Conservation (phyloP, 345 rosid species). For the Microcos paniculata region DNA sequence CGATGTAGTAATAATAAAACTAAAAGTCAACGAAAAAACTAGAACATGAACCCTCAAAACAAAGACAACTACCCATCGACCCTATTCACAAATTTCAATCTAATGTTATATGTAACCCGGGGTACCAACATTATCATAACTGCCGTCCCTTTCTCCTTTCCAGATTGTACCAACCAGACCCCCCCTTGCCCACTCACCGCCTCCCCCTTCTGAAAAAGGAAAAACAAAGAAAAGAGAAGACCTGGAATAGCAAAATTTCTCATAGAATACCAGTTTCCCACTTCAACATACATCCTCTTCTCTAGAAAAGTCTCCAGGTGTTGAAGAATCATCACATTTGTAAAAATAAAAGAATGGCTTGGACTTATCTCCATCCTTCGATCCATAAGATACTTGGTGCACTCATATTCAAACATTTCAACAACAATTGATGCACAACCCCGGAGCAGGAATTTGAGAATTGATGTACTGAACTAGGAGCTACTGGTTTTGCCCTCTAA, state of each 20-base stretch:
- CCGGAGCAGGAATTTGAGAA: neutral
- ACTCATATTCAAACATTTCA: slow-evolving; percentile 3
- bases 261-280: neutral
- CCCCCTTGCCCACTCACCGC: neutral
- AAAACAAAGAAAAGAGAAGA: neutral
- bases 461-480: slow-evolving; percentile 21
- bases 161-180: neutral
- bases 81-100: slow-evolving; percentile 26
- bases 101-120: neutral
- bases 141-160: neutral
- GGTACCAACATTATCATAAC: neutral
- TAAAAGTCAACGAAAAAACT: neutral
- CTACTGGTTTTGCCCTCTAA: slow-evolving; percentile 35
- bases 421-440: neutral
- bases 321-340: slow-evolving; percentile 16
- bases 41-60: neutral
- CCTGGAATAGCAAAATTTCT: slow-evolving; percentile 1
- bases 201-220: neutral
- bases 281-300: neutral
- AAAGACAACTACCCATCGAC: neutral
- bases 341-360: neutral
- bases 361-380: slow-evolving; percentile 1
- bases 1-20: neutral
- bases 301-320: slow-evolving; percentile 13
- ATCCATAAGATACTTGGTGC: neutral